phyloP scores from a whole-genome alignment of 139 green algal species.

The Zygnema cylindricum region DNA sequence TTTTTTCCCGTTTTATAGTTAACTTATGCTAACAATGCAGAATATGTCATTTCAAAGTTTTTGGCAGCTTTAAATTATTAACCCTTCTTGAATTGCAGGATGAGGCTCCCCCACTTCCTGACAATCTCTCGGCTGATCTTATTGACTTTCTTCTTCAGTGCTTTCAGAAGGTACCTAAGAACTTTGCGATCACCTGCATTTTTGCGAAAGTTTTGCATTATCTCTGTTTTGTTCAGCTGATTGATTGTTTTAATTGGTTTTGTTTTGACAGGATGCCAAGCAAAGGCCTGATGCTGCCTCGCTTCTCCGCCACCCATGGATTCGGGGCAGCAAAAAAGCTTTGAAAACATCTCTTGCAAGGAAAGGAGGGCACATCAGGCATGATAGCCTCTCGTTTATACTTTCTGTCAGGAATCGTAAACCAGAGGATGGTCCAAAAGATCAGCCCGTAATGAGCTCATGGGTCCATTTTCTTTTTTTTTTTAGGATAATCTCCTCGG shows the following conservation, averaged over 20 bases:
- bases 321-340: constrained; percentile 71
- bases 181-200: background rate
- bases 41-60: no score
- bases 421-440: no score
- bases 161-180: constrained; percentile 84
- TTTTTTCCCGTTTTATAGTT: no score
- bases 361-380: constrained; percentile 21
- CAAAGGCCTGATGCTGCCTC: constrained; percentile 74
- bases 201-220: background rate
- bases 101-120: constrained; percentile 81
- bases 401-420: no score
- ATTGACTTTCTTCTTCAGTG: constrained; percentile 89
- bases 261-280: constrained; percentile 84
- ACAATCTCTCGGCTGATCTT: constrained; percentile 73
- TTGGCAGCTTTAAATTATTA: no score
- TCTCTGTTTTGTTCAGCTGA: no score
- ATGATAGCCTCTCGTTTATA: background rate
- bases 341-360: constrained; percentile 75
- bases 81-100: no score
- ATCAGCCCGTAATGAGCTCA: no score
- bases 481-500: no score
- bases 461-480: no score
- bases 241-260: no score
- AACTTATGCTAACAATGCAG: no score
- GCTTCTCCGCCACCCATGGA: constrained; percentile 88